Conservation (phyloP, 768 basidiomycete species). For the Macrolepiota dolichaula region DNA sequence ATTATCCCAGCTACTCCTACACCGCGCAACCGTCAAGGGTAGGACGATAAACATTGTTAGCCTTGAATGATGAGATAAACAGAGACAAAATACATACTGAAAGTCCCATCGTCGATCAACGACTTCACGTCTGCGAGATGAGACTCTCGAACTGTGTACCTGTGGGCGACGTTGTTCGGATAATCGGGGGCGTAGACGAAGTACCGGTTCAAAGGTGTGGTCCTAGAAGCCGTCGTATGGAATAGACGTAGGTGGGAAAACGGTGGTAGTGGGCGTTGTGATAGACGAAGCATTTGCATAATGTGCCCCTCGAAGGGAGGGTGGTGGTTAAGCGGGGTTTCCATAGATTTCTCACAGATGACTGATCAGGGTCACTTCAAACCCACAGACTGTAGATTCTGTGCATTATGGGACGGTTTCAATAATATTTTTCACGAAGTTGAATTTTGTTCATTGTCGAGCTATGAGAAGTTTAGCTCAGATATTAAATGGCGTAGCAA, state of each 20-base stretch:
- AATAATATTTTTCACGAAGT: background rate
- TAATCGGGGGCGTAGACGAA: constrained; percentile 56
- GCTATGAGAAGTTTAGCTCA: background rate
- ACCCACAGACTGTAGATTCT: background rate
- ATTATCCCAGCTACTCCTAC: constrained; percentile 50
- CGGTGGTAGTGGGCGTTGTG: background rate
- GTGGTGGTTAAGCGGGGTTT: background rate
- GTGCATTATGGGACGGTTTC: no score
- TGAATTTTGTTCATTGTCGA: background rate
- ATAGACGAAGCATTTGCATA: background rate
- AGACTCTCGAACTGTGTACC: constrained; percentile 41
- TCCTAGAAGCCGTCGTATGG: background rate
- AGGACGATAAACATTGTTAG: background rate
- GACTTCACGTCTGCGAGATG: constrained; percentile 40
- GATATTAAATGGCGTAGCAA: constrained; percentile 26
- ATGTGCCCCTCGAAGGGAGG: background rate
- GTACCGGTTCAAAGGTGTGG: constrained; percentile 29
- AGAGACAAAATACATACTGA: constrained; percentile 31
- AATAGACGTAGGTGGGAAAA: background rate
- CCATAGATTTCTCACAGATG: background rate
- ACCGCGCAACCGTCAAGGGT: background rate
- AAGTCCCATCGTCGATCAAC: constrained; percentile 33
- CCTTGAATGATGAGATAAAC: background rate
- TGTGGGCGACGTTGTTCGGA: constrained; percentile 32
- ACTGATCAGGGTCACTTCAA: background rate